phyloP scores from a whole-genome alignment of 441 rosid genomes.

The Gossypium gossypioides region DNA sequence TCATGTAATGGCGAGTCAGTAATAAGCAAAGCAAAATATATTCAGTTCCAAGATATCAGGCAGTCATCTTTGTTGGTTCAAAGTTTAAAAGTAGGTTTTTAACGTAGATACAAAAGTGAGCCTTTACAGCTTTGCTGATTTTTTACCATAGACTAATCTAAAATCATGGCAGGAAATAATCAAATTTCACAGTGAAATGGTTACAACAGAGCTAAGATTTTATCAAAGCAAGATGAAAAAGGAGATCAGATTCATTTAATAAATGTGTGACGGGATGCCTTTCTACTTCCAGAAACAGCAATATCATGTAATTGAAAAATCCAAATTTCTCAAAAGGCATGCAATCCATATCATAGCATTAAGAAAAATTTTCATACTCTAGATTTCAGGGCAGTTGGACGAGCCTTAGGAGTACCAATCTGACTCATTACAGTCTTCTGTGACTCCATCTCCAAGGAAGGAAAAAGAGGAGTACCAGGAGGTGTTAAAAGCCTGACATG shows the following conservation, averaged over 20 bases:
- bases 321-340: background rate
- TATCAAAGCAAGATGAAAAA: background rate
- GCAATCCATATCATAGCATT: background rate
- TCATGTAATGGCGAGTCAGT: constrained; percentile 1
- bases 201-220: background rate
- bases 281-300: background rate
- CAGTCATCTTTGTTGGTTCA: background rate
- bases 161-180: background rate
- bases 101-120: background rate
- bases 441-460: constrained; percentile 89
- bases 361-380: constrained; percentile 48
- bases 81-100: background rate
- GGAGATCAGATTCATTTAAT: background rate
- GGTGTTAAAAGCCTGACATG: constrained; percentile 77
- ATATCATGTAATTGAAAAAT: background rate
- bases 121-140: background rate
- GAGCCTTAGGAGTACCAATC: constrained; percentile 54
- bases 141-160: background rate
- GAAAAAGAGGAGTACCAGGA: constrained; percentile 94
- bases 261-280: background rate
- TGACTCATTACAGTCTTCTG: constrained; percentile 61
- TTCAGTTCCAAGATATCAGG: background rate
- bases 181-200: constrained; percentile 3
- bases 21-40: background rate
- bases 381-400: constrained; percentile 52